Percentiles rank a stretch among this genome's conserved stretches.
Evolutionary conservation across 2,329 filamentous ascomycete genomes (phyloP).

Genomic region (Aspergillus phoenicis): DNA sequence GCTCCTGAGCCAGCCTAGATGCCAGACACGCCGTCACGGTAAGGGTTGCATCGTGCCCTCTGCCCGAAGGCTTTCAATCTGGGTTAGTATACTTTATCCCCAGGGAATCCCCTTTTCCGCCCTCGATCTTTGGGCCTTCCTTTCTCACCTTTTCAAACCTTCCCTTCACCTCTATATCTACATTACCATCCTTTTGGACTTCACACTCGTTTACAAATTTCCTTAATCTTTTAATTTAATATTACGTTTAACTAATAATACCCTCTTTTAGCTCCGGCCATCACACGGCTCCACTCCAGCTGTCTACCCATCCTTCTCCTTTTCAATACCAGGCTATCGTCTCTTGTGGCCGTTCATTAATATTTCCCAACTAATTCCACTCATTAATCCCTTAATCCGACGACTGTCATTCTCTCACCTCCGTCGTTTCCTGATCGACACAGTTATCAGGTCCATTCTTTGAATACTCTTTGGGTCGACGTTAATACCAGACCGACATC

Average conservation of each 20-base stretch:
- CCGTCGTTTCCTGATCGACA: conserved; percentile 45
- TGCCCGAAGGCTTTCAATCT: conserved; percentile 44
- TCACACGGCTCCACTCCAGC: conserved; percentile 32
- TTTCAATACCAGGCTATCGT: conserved; percentile 44
- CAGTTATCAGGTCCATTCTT: conserved; percentile 47
- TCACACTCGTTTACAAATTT: conserved; percentile 7
- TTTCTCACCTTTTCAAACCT: conserved; percentile 16
- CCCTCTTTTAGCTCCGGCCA: conserved; percentile 37
- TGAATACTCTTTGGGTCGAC: conserved; percentile 30
- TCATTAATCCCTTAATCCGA: conserved; percentile 54
- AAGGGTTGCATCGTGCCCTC: conserved; percentile 47
- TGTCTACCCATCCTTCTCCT: conserved; percentile 29
- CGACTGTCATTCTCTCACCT: conserved; percentile 56
- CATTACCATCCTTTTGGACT: conserved; percentile 1
- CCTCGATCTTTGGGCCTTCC: conserved; percentile 11
- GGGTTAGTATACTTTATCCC: conserved; percentile 42
- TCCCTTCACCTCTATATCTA: conserved; percentile 20
- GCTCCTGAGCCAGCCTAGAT: conserved; percentile 44
- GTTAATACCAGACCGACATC: conserved; percentile 34
- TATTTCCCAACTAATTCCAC: conserved; percentile 60
- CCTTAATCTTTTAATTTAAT: conserved; percentile 24
- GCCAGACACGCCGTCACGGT: conserved; percentile 48
- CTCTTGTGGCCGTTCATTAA: conserved; percentile 49
- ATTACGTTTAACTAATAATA: conserved; percentile 34
- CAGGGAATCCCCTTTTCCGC: conserved; percentile 28